These are phyloP conservation scores for Obba rivulosa DNA, from an alignment of 768 basidiomycete genomes.

Conservation along the genomic window DNA sequence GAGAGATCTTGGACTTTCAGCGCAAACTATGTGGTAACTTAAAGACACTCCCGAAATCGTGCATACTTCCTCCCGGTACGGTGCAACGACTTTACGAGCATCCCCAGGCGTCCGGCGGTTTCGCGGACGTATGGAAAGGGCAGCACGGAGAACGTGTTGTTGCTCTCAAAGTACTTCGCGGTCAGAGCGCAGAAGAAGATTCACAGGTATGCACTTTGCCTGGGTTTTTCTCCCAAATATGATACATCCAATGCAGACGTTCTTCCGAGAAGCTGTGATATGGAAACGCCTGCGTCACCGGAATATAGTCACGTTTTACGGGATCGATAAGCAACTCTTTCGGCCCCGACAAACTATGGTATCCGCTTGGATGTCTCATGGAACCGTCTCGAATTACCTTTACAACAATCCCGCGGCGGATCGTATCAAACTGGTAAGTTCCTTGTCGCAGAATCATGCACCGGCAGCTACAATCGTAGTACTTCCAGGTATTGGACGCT, in stretches of 20 bases:
- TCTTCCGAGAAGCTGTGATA: not conserved
- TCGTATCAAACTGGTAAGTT: not conserved
- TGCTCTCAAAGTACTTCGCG: not conserved
- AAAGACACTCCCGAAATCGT: too few species aligned
- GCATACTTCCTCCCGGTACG: not conserved
- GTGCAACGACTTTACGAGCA: not conserved
- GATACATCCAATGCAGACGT: not conserved
- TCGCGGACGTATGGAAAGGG: slow-evolving; percentile 1
- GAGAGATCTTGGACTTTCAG: too few species aligned
- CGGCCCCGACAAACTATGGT: not conserved
- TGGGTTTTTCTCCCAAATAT: not conserved
- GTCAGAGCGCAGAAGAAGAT: not conserved
- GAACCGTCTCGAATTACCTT: not conserved
- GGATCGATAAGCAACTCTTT: not conserved
- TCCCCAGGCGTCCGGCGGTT: not conserved
- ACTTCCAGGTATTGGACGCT: slow-evolving; percentile 11
- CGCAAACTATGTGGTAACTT: too few species aligned
- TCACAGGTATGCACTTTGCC: not conserved
- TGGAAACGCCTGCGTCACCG: slow-evolving; percentile 1
- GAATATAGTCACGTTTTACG: not conserved
- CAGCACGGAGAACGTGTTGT: not conserved
- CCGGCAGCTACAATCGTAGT: too few species aligned
- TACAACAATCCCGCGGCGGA: not conserved
- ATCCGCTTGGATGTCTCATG: not conserved
- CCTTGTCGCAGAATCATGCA: too few species aligned